phyloP scores from a whole-genome alignment of 306 rosid genomes.

The Fagus crenata region DNA sequence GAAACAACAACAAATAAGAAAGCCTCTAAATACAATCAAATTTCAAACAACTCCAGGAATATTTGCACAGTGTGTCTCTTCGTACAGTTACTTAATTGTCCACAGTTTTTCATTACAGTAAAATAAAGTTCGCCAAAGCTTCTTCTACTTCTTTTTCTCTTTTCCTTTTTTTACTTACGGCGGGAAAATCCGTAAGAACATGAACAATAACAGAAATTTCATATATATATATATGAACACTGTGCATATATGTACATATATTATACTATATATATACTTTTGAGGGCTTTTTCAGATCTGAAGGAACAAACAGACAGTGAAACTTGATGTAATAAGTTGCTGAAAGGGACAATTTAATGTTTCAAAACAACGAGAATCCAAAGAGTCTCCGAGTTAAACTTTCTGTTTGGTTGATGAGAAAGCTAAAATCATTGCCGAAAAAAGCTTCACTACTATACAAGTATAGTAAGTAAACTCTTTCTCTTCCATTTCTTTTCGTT shows the following conservation, averaged over 20 bases:
- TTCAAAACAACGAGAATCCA: neutral
- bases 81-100: neutral
- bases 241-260: no score
- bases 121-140: neutral
- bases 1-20: neutral
- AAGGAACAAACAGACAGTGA: neutral
- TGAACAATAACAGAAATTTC: neutral
- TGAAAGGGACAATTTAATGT: neutral
- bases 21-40: neutral
- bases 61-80: neutral
- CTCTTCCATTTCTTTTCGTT: neutral
- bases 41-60: neutral
- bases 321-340: neutral
- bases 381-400: neutral
- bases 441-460: neutral
- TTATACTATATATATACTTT: no score
- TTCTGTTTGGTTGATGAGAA: constrained; percentile 1
- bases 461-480: neutral
- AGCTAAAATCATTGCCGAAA: neutral
- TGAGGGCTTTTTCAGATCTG: neutral
- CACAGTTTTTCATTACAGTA: no score
- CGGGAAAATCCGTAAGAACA: neutral
- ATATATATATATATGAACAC: no score
- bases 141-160: neutral
- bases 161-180: neutral